Conservation (phyloP, 2,329 filamentous ascomycete species). For the Neonectria neomacrospora region DNA sequence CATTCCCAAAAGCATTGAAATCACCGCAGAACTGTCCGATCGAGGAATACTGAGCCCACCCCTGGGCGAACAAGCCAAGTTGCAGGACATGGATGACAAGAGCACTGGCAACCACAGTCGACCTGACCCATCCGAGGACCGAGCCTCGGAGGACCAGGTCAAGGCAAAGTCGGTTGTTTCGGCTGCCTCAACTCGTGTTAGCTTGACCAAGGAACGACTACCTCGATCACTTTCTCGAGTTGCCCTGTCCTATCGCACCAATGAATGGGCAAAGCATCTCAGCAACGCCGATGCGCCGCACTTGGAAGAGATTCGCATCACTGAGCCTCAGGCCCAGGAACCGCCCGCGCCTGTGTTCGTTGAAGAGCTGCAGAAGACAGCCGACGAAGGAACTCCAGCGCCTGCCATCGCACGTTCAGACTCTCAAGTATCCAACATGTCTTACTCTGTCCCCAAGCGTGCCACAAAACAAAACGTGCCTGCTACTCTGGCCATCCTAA, state of each 20-base stretch:
- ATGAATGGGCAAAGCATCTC: slow-evolving; percentile 96
- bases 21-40: slow-evolving; percentile 53
- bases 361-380: slow-evolving; percentile 72
- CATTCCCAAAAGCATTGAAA: slow-evolving; percentile 49
- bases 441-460: slow-evolving; percentile 30
- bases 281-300: slow-evolving; percentile 79
- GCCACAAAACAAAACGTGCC: slow-evolving; percentile 40
- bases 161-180: slow-evolving; percentile 56
- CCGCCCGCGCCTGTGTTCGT: slow-evolving; percentile 70
- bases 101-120: slow-evolving; percentile 19
- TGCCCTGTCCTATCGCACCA: slow-evolving; percentile 86
- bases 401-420: slow-evolving; percentile 44
- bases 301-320: slow-evolving; percentile 67
- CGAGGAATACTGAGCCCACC: slow-evolving; percentile 28
- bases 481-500: slow-evolving; percentile 40
- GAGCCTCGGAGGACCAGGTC: slow-evolving; percentile 41
- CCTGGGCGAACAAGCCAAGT: slow-evolving; percentile 23
- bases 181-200: slow-evolving; percentile 56
- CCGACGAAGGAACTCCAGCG: slow-evolving; percentile 59
- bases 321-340: slow-evolving; percentile 57
- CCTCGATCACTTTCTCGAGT: slow-evolving; percentile 80
- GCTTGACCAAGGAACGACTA: slow-evolving; percentile 69
- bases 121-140: slow-evolving; percentile 20
- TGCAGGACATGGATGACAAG: slow-evolving; percentile 17
- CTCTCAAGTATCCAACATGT: slow-evolving; percentile 43